Percentiles rank a stretch among this genome's conserved stretches.
Evolutionary conservation across 352 stramenopile genomes (phyloP).

Genomic region (Thalassiosira hispida): DNA sequence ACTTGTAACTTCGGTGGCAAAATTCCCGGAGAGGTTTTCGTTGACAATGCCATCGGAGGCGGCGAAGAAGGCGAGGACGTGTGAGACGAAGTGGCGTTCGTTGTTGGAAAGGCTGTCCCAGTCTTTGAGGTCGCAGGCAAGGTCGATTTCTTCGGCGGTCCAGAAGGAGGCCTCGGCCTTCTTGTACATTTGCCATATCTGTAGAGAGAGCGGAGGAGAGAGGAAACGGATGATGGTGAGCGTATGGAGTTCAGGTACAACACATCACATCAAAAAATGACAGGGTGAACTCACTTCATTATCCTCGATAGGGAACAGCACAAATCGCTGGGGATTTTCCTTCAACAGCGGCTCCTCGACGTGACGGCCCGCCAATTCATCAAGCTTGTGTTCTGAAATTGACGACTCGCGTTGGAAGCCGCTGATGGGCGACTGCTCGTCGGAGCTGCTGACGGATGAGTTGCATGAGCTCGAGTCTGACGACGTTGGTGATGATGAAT

Average conservation of each 20-base stretch:
- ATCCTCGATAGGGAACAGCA: constrained; percentile 98
- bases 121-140: constrained; percentile 75
- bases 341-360: constrained; percentile 91
- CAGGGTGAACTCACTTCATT: constrained; percentile 94
- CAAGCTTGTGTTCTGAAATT: constrained; percentile 59
- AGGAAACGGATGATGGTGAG: too few relatives aligned
- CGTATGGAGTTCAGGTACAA: too few relatives aligned
- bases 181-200: constrained; percentile 86
- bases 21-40: constrained; percentile 84
- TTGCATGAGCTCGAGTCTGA: constrained; percentile 21
- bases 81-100: constrained; percentile 84
- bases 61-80: constrained; percentile 86
- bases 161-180: constrained; percentile 85
- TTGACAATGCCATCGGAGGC: constrained; percentile 85
- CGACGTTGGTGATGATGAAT: constrained; percentile 1
- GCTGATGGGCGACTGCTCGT: constrained; percentile 2
- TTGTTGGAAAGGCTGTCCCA: constrained; percentile 76
- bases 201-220: too few relatives aligned
- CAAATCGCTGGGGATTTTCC: constrained; percentile 96
- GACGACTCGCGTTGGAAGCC: not conserved
- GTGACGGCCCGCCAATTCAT: constrained; percentile 63
- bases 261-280: constrained; percentile 79
- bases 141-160: constrained; percentile 87
- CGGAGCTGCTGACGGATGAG: constrained; percentile 8
- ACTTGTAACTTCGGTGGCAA: constrained; percentile 81